These are phyloP conservation scores for Fusarium sambucinum DNA, from an alignment of 2,329 filamentous ascomycete genomes.

Conservation along the genomic window DNA sequence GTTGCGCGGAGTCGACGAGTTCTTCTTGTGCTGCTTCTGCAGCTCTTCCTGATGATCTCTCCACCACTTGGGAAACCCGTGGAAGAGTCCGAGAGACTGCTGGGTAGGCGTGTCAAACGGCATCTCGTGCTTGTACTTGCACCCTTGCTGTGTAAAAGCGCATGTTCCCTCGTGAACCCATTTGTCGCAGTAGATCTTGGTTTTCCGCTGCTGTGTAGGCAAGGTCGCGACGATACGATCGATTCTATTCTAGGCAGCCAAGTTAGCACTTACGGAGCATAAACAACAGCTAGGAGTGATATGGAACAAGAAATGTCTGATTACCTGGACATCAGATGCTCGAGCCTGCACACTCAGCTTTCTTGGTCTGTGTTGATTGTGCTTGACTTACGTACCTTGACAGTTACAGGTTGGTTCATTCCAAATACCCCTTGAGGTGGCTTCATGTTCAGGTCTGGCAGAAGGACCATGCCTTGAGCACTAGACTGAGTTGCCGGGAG, in stretches of 20 bases:
- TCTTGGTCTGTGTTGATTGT: conserved; percentile 22
- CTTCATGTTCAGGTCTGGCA: conserved; percentile 57
- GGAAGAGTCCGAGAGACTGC: conserved; percentile 76
- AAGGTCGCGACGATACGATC: conserved; percentile 51
- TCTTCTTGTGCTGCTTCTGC: conserved; percentile 42
- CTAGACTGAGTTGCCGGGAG: conserved; percentile 58
- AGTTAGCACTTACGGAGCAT: conserved; percentile 8
- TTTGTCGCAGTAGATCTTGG: conserved; percentile 86
- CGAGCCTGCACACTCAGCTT: conserved; percentile 50
- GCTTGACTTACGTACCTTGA: conserved; percentile 55
- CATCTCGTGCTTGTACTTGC: conserved; percentile 93
- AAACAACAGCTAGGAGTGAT: background rate
- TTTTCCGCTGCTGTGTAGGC: conserved; percentile 58
- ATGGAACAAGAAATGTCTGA: conserved; percentile 8
- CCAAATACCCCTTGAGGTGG: conserved; percentile 55
- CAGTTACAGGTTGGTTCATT: conserved; percentile 53
- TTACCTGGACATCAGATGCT: conserved; percentile 53
- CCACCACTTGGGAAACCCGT: conserved; percentile 72
- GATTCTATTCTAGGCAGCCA: conserved; percentile 49
- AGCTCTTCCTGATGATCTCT: conserved; percentile 65
- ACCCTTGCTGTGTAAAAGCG: conserved; percentile 86
- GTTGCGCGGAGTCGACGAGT: background rate
- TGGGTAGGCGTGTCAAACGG: conserved; percentile 76
- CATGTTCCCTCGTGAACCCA: conserved; percentile 91
- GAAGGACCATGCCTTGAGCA: conserved; percentile 59